Evolutionary conservation across 768 basidiomycete species (phyloP).

Genomic region (Boletus pseudo-olivaceus): DNA sequence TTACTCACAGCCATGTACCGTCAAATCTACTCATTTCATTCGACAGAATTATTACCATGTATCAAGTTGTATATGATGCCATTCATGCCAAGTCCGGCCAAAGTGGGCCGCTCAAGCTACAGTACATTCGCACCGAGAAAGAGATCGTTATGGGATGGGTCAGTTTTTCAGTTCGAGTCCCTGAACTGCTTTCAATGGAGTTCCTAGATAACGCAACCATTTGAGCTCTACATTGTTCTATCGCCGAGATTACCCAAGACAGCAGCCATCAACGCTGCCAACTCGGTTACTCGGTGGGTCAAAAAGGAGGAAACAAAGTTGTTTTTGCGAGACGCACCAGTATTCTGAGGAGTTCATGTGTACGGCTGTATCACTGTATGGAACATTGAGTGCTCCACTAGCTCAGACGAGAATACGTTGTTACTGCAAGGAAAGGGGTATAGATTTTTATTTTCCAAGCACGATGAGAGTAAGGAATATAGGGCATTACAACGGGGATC

Average conservation of each 20-base stretch:
- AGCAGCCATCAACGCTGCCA: slow-evolving; percentile 83
- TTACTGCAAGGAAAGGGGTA: too few species aligned
- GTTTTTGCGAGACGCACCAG: slow-evolving; percentile 86
- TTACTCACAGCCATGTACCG: slow-evolving; percentile 4
- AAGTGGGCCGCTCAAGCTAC: slow-evolving; percentile 74
- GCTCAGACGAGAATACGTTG: neutral
- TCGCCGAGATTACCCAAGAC: slow-evolving; percentile 86
- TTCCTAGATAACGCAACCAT: slow-evolving; percentile 82
- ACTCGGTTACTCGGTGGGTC: slow-evolving; percentile 86
- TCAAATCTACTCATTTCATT: slow-evolving; percentile 5
- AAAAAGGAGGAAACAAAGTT: slow-evolving; percentile 79
- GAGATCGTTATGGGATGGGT: slow-evolving; percentile 97
- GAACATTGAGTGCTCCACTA: neutral
- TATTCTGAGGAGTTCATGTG: slow-evolving; percentile 49
- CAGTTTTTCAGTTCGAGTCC: slow-evolving; percentile 24
- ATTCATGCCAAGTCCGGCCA: slow-evolving; percentile 91
- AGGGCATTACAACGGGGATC: neutral
- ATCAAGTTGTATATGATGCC: slow-evolving; percentile 83
- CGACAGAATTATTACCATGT: slow-evolving; percentile 74
- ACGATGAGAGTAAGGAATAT: too few species aligned
- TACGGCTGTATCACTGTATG: neutral
- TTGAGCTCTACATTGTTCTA: slow-evolving; percentile 84
- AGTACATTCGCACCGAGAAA: slow-evolving; percentile 79
- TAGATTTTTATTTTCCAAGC: too few species aligned
- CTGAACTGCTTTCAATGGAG: neutral